These are phyloP conservation scores for Fraxinus angustifolia DNA, from an alignment of 305 asterid genomes.

Conservation along the genomic window DNA sequence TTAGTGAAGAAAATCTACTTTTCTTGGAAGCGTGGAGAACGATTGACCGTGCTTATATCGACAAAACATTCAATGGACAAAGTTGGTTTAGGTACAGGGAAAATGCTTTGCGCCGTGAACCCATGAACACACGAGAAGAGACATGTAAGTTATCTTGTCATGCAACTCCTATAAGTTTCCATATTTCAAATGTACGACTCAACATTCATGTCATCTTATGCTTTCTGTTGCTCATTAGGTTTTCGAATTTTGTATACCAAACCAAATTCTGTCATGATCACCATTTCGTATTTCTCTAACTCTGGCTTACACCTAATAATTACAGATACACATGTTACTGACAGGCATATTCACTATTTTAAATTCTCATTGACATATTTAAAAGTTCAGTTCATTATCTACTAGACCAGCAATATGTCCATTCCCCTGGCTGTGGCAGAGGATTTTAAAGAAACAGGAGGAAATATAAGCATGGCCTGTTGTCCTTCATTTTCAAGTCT, in stretches of 20 bases:
- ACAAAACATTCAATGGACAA: constrained; percentile 90
- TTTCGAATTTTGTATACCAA: not conserved
- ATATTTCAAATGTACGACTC: not conserved
- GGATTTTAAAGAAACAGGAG: not conserved
- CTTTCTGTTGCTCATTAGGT: not conserved
- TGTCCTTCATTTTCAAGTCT: not conserved
- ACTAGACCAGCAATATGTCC: not conserved
- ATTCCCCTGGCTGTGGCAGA: not conserved
- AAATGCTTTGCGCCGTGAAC: constrained; percentile 77
- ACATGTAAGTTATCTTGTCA: constrained; percentile 57
- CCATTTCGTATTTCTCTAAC: not conserved
- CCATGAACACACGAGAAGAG: constrained; percentile 90
- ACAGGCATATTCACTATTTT: not conserved
- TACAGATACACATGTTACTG: not conserved
- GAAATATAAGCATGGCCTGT: not conserved
- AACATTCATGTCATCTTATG: not conserved
- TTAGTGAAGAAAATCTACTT: constrained; percentile 84
- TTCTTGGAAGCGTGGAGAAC: constrained; percentile 99
- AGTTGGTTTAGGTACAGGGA: constrained; percentile 98
- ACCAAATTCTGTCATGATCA: not conserved
- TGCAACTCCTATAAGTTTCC: constrained; percentile 10
- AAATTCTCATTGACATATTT: not conserved
- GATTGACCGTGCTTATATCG: constrained; percentile 90
- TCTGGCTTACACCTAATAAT: not conserved
- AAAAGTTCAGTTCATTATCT: not conserved